Evolutionary conservation across 2,329 filamentous ascomycete species (phyloP).

Genomic region (Calonectria leucothoes): DNA sequence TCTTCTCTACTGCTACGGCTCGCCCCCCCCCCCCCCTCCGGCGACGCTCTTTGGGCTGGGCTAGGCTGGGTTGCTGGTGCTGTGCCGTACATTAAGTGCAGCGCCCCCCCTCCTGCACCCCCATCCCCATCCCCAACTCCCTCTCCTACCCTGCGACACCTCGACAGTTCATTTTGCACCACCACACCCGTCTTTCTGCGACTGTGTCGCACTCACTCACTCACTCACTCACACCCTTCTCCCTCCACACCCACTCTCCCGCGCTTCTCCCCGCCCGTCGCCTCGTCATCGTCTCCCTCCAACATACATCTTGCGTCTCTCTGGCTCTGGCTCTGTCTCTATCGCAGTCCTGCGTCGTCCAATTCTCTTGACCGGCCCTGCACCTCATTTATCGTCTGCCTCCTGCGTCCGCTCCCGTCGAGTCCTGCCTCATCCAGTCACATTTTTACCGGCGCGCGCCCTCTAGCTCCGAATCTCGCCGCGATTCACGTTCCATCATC

Average conservation of each 20-base stretch:
- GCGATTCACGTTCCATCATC: constrained; percentile 18
- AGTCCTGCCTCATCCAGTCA: background rate
- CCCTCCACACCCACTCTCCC: constrained; percentile 27
- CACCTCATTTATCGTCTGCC: background rate
- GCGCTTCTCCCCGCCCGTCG: constrained; percentile 17
- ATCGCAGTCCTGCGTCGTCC: constrained; percentile 7
- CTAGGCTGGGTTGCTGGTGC: constrained; percentile 20
- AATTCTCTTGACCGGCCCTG: constrained; percentile 6
- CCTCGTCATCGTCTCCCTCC: constrained; percentile 15
- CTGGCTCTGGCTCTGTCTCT: background rate
- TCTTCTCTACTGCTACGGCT: background rate
- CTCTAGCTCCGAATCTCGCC: constrained; percentile 8
- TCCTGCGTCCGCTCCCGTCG: background rate
- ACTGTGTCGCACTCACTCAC: constrained; percentile 37
- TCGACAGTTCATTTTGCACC: constrained; percentile 42
- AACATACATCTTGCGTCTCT: constrained; percentile 1
- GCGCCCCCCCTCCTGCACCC: constrained; percentile 28
- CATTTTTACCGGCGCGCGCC: constrained; percentile 1
- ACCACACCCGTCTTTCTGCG: constrained; percentile 36
- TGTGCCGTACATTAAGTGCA: constrained; percentile 40
- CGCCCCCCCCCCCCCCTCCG: background rate
- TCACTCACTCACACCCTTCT: constrained; percentile 29
- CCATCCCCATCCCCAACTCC: constrained; percentile 20
- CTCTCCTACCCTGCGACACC: constrained; percentile 33
- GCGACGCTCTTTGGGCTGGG: background rate